phyloP scores from a whole-genome alignment of 305 asterid species.

The Lippia alba region DNA sequence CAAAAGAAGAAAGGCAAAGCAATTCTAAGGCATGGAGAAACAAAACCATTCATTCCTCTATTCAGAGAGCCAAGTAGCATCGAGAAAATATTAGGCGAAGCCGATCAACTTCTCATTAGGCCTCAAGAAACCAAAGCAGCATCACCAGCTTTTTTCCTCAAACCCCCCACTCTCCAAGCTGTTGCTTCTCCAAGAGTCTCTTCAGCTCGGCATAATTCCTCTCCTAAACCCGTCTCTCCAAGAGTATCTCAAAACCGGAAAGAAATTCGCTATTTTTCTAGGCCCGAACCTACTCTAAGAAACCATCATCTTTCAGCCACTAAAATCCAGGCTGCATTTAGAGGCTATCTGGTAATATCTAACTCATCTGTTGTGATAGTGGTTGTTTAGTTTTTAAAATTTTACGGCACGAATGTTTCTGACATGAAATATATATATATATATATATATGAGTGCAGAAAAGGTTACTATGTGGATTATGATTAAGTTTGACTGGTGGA shows the following conservation, averaged over 20 bases:
- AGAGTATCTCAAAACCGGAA: conserved; percentile 45
- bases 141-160: conserved; percentile 36
- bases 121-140: conserved; percentile 49
- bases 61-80: conserved; percentile 94
- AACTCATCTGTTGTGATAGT: conserved; percentile 6
- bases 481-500: too few species aligned
- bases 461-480: too few species aligned
- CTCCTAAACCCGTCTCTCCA: too few species aligned
- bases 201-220: conserved; percentile 53
- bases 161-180: conserved; percentile 47
- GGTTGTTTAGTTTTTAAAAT: too few species aligned
- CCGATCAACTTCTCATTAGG: conserved; percentile 66
- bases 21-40: conserved; percentile 58
- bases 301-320: conserved; percentile 68
- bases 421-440: too few species aligned
- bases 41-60: conserved; percentile 72
- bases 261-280: conserved; percentile 52
- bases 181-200: conserved; percentile 41
- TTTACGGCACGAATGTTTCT: too few species aligned
- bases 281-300: conserved; percentile 69
- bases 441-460: too few species aligned
- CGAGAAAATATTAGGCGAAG: conserved; percentile 90
- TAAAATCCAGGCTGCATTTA: conserved; percentile 77
- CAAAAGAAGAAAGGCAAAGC: conserved; percentile 79
- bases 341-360: conserved; percentile 80